Base-by-base conservation (phyloP, 1,284 basidiomycete species). In the Fomitopsis pinicola region DNA sequence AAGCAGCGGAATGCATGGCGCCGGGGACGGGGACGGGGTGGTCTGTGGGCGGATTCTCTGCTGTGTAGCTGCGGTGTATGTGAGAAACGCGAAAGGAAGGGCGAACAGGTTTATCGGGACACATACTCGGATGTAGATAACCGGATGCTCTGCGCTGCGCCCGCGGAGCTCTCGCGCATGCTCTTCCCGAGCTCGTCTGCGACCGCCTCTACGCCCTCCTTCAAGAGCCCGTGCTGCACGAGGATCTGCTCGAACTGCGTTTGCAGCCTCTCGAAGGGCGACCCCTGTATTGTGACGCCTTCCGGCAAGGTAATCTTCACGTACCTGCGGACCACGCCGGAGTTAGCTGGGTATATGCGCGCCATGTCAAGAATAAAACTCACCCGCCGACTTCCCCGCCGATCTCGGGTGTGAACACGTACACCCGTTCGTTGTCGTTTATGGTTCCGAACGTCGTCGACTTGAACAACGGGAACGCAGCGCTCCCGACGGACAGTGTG, bases 381-480 rank as follows among this genome's bases (percentile, higher is more conserved):
- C 40, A 72, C 69, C 70, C 68, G 53, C 66, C 70, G 30, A 35
- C 46, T 4, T 63, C 60, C 0, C 66, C 65, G 1, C 67, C 69
- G 8, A 70, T 67, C 63, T 71, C 67, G 0, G 73, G 72, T 10
- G 59, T 62, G 59, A 74, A 74, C 22, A 72, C 62, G 57, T 74
- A 74, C 22, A 66, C 63, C 19, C 69, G 42, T 26, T 63, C 45
- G 50, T 72, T 65, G 26, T 65, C 66, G 15, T 66, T 67, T 14
- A 73, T 55, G 7, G 73, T 74, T 2, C 73, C 72, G 56, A 73
- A 73, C 19, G 63, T 46, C 2, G 68, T 71, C 5, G 58, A 63
- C 58, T 64, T 64, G 54, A 64, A 62, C 44, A 74, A 62, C 14
- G 68, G 62, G 55, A 74, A 74, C 2, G 66, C 69, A 0, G 71